Conservation (phyloP, 805 yeast genomes). For the Wickerhamomyces alni region DNA sequence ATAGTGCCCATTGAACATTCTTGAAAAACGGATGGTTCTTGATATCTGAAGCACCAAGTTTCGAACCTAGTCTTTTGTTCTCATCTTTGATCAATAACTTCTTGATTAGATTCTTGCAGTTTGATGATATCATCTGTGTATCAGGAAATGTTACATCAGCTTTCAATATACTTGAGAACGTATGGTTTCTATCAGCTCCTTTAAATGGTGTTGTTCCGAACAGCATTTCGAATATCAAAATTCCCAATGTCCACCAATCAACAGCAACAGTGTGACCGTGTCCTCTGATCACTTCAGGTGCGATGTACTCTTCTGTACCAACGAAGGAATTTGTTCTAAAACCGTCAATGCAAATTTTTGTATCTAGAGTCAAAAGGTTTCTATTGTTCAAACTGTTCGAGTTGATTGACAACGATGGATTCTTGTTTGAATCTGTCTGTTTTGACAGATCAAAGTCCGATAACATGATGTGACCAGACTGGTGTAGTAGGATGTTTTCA, state of each 20-base stretch:
- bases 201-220: slow-evolving; percentile 96
- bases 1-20: slow-evolving; percentile 88
- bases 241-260: slow-evolving; percentile 99
- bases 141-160: slow-evolving; percentile 80
- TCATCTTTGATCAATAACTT: slow-evolving; percentile 88
- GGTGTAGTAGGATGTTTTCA: slow-evolving; percentile 89
- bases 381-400: slow-evolving; percentile 20
- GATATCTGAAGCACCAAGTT: slow-evolving; percentile 91
- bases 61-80: slow-evolving; percentile 80
- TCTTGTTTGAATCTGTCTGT: slow-evolving; percentile 71
- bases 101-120: slow-evolving; percentile 73
- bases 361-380: slow-evolving; percentile 67
- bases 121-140: slow-evolving; percentile 56
- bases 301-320: slow-evolving; percentile 97
- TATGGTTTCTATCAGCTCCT: slow-evolving; percentile 81
- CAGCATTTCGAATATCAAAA: slow-evolving; percentile 87
- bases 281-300: slow-evolving; percentile 96
- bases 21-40: slow-evolving; percentile 90
- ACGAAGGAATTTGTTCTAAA: slow-evolving; percentile 97
- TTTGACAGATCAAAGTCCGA: slow-evolving; percentile 94
- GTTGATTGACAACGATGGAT: slow-evolving; percentile 52
- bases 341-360: slow-evolving; percentile 92
- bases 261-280: slow-evolving; percentile 97
- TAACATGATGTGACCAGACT: slow-evolving; percentile 96
- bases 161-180: slow-evolving; percentile 83